phyloP scores from a whole-genome alignment of 140 eudicot genomes.

The Flaveria floridana region DNA sequence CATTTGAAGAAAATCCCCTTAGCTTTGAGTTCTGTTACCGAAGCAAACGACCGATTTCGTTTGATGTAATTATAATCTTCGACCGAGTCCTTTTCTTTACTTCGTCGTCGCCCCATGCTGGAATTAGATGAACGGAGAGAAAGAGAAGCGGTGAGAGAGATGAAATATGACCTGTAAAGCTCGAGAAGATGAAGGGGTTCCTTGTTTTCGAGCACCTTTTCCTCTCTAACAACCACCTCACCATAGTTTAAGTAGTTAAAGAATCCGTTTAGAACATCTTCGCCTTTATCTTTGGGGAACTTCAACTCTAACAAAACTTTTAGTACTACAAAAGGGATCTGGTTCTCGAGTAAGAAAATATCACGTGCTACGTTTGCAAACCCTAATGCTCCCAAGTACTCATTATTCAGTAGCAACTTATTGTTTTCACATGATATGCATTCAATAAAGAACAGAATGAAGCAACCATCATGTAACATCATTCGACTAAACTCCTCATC shows the following conservation, averaged over 20 bases:
- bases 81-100: background rate
- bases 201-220: slow-evolving; percentile 17
- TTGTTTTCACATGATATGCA: background rate
- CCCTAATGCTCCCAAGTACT: slow-evolving; percentile 35
- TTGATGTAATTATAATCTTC: slow-evolving; percentile 13
- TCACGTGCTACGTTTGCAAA: slow-evolving; percentile 30
- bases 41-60: slow-evolving; percentile 35
- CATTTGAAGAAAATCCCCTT: slow-evolving; percentile 37
- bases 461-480: slow-evolving; percentile 38
- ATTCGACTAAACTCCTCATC: slow-evolving; percentile 26
- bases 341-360: slow-evolving; percentile 45
- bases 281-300: slow-evolving; percentile 30
- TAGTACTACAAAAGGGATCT: slow-evolving; percentile 38
- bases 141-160: slow-evolving; percentile 19
- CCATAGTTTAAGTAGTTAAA: slow-evolving; percentile 22
- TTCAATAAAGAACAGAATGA: slow-evolving; percentile 31
- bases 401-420: background rate
- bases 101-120: slow-evolving; percentile 1
- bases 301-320: slow-evolving; percentile 28
- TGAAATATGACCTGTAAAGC: slow-evolving; percentile 32
- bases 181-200: slow-evolving; percentile 49
- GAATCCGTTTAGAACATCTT: slow-evolving; percentile 25
- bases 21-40: slow-evolving; percentile 35
- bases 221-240: background rate
- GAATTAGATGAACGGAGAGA: background rate